Base-by-base conservation (phyloP, 768 basidiomycete genomes). In the Hydnomerulius pinastri region DNA sequence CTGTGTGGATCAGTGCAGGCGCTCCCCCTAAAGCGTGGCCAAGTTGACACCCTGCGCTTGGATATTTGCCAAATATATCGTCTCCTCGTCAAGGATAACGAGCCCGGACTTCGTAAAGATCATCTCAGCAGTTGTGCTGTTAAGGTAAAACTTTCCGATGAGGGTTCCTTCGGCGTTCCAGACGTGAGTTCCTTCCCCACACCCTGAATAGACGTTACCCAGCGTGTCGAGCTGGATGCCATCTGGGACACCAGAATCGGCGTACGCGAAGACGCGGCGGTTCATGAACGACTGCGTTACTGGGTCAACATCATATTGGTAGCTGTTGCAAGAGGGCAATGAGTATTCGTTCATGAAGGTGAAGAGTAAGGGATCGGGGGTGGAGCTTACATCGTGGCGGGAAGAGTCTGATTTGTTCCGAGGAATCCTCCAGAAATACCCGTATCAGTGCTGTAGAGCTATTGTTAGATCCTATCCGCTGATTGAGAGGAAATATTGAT, bases 181-280 rank as follows among this genome's bases (percentile, higher is more conserved):
- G 5, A 85, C 83, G 23, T 87, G 80, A 1, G 81, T 77, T 32
- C 86, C 87, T 49, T 89, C 87, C n/a, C 80, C 85, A 48, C 79
- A 80, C 2, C 82, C 83, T 1, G 82, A 71, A 60, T 81, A 90
- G 0, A 90, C 78, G 54, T 89, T 88, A 0, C 85, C 85, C 0
- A 74, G 63, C 4, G 69, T 69, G 57, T 90, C 88, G 1, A 85
- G 72, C 58, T 85, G 81, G 9, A 88, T 65, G 10, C 87, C 87
- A 51, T 89, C 86, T 6, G 86, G 79, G 25, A 83, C 67, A 1
- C 86, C 87, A 18, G 83, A 73, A 51, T 88, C 87, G 7, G 70
- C 60, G 54, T 81, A 87, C 0, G 86, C 85, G 55, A 90, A 85
- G 12, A 87, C 75, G 4, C 86, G 77, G 20, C 85, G 77, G 59